Base-by-base conservation (phyloP, 2,329 filamentous ascomycete genomes). In the Beauveria rudraprayagi region DNA sequence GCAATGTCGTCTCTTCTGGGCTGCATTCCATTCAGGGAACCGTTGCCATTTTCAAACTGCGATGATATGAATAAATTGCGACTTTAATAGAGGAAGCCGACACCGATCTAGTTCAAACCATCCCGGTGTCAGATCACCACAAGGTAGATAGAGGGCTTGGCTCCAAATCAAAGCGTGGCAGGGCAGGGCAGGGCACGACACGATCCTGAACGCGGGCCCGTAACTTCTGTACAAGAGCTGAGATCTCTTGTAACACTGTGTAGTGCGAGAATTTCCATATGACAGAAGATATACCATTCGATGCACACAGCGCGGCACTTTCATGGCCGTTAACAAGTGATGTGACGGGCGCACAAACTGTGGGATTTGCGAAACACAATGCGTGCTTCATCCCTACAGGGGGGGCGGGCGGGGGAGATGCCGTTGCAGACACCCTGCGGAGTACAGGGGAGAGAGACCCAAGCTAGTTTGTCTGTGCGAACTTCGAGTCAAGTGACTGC, bases 281-380 rank as follows among this genome's bases (percentile, higher is more conserved):
- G 28, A 51, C 8, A 19, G 8, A 2, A 14, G 14, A 26, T 16
- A 4, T 11, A 28, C 24, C 2, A 16, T 16, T 26, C 3, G 17
- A 17, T 14, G 48, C 47, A 48, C 46, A 30, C 46, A 30, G 6
- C 17, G 16, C 17, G 17, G 4, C 11, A 14, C 30, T 19, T 37
- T 40, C 24, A 14, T 34, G 3, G 30, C 22, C 6, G 6, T 28
- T 30, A 19, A 19, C n/a, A 16, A 52, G n/a, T 34, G n/a, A 52
- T 40, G 26, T 51, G 53, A 30, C 17, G 24, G 24, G n/a, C 19
- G 53, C 17, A 40, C 53, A 56, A 56, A 26, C 53, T 55, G 19
- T 24, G 26, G 53, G 53, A 56, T 47, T 46, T 56, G 17, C 53
- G 53, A 56, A 56, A 56, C 53, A 44, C 40, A 56, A 46, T 41